Base-by-base conservation (phyloP, 139 green algal species). In the Limnomonas spitsbergensis region DNA sequence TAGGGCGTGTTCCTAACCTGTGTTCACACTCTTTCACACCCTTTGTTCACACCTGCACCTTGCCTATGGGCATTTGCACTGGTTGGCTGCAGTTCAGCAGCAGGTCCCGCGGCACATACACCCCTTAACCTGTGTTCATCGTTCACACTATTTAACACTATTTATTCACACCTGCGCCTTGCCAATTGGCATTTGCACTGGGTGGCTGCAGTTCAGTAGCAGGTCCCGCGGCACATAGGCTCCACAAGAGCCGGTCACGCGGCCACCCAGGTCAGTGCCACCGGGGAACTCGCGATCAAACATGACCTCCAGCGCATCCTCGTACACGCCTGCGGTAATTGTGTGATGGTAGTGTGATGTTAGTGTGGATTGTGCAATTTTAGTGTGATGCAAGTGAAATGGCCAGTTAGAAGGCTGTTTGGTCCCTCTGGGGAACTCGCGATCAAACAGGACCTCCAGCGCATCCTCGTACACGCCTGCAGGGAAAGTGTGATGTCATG, bases 381-480 rank as follows among this genome's bases (percentile, higher is more conserved):
- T n/a, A n/a, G n/a, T n/a, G n/a, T n/a, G n/a, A n/a, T n/a, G n/a
- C n/a, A n/a, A n/a, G n/a, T n/a, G n/a, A n/a, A n/a, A n/a, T n/a
- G n/a, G n/a, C n/a, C n/a, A n/a, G n/a, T n/a, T n/a, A n/a, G n/a
- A n/a, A n/a, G n/a, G n/a, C n/a, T n/a, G n/a, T n/a, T n/a, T n/a
- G n/a, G n/a, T n/a, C 70, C 80, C 86, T 4, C 84, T 84, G 2
- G 78, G 36, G 72, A 90, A 94, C 32, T 88, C 81, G 27, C 76
- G 27, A 66, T 93, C 89, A 61, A 92, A 91, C 9, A 92, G n/a
- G 38, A 94, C 88, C 84, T 98, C 94, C 37, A 91, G 76, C 0
- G 86, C 85, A 2, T 91, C 89, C 4, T 93, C 88, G 42, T 92
- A 84, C 4, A 94, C 83, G 20, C 79, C 79, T 87, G 76, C 35